phyloP scores from a whole-genome alignment of 2,329 filamentous ascomycete species.

The Alternaria arbusti region DNA sequence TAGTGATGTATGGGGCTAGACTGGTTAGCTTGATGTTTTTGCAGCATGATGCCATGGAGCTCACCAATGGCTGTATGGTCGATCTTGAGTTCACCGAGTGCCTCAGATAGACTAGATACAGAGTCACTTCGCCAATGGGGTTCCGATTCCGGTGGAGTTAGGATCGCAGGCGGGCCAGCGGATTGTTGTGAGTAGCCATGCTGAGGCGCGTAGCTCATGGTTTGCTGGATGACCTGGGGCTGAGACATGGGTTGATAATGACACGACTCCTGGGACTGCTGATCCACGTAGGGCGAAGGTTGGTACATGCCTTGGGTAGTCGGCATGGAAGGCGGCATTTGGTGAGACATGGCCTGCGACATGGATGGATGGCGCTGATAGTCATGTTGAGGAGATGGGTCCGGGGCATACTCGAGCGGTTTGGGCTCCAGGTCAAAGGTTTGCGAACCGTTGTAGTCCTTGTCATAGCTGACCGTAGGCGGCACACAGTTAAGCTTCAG shows the following conservation, averaged over 20 bases:
- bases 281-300: constrained; percentile 43
- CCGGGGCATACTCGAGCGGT: constrained; percentile 49
- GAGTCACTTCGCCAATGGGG: constrained; percentile 46
- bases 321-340: constrained; percentile 37
- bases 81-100: constrained; percentile 85
- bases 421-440: constrained; percentile 51
- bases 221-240: constrained; percentile 39
- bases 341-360: constrained; percentile 35
- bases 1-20: constrained; percentile 82
- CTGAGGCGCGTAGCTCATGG: constrained; percentile 42
- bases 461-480: constrained; percentile 80
- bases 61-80: constrained; percentile 85
- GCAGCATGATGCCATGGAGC: constrained; percentile 28
- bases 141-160: constrained; percentile 59
- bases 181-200: constrained; percentile 43
- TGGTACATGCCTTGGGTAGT: constrained; percentile 47
- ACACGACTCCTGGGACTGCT: constrained; percentile 42
- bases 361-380: constrained; percentile 46
- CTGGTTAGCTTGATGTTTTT: constrained; percentile 17
- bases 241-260: constrained; percentile 47
- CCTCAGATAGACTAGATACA: constrained; percentile 74
- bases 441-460: constrained; percentile 55
- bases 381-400: constrained; percentile 49
- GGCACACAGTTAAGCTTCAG: constrained; percentile 93
- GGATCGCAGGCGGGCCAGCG: constrained; percentile 31